Percentiles rank a stretch among this genome's conserved stretches.
Evolutionary conservation across 2,329 filamentous ascomycete species (phyloP).

Genomic region (Cladosporium halotolerans): DNA sequence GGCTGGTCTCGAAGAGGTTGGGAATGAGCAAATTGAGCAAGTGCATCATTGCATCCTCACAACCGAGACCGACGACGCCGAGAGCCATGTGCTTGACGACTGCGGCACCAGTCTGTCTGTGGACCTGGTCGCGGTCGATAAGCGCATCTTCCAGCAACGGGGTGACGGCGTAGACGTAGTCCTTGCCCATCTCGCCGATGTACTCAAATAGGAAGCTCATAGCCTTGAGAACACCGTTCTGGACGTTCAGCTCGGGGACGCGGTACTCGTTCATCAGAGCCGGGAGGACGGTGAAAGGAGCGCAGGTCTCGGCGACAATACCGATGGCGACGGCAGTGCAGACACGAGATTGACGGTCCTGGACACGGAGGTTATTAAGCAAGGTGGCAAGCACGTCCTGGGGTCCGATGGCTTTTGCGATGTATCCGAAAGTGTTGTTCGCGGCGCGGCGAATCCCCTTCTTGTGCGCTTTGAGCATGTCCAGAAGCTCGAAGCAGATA

Average conservation of each 20-base stretch:
- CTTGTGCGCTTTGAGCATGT: slow-evolving; percentile 99
- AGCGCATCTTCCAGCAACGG: slow-evolving; percentile 93
- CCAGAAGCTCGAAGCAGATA: slow-evolving; percentile 96
- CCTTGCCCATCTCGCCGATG: slow-evolving; percentile 97
- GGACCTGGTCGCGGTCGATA: slow-evolving; percentile 95
- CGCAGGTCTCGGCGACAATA: slow-evolving; percentile 97
- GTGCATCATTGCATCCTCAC: slow-evolving; percentile 97
- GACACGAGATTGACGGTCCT: slow-evolving; percentile 95
- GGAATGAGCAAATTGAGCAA: slow-evolving; percentile 93
- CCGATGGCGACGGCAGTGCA: slow-evolving; percentile 98
- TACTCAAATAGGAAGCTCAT: slow-evolving; percentile 98
- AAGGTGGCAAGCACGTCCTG: slow-evolving; percentile 94
- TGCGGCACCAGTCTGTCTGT: slow-evolving; percentile 90
- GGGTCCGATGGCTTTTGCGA: slow-evolving; percentile 96
- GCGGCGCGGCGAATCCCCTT: slow-evolving; percentile 97
- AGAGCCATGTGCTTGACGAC: slow-evolving; percentile 98
- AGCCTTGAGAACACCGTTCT: slow-evolving; percentile 96
- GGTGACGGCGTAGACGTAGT: slow-evolving; percentile 97
- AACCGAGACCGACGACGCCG: slow-evolving; percentile 93
- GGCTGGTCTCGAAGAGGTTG: slow-evolving; percentile 95
- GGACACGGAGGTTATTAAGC: slow-evolving; percentile 91
- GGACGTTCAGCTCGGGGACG: slow-evolving; percentile 95
- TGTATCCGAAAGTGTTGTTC: slow-evolving; percentile 99
- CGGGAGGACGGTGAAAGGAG: slow-evolving; percentile 95
- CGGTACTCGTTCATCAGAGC: slow-evolving; percentile 99